phyloP scores from a whole-genome alignment of 768 basidiomycete species.

The Mycena leptocephala region DNA sequence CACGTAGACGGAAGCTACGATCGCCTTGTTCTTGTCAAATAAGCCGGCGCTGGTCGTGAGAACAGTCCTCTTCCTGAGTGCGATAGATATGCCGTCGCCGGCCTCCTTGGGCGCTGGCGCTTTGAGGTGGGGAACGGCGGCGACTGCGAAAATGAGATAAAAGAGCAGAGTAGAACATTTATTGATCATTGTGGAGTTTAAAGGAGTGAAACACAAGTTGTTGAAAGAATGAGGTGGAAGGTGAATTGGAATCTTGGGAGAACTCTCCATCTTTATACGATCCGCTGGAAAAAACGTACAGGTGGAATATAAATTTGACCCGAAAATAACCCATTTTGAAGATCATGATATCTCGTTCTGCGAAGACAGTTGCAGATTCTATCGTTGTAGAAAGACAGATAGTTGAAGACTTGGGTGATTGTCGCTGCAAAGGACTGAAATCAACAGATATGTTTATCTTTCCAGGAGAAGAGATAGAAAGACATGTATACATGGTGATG shows the following conservation, averaged over 20 bases:
- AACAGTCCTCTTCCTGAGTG: conserved; percentile 17
- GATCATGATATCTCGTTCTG: background rate
- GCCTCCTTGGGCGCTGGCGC: background rate
- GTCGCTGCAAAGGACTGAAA: background rate
- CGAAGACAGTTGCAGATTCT: background rate
- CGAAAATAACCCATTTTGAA: background rate
- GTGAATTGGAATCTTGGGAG: background rate
- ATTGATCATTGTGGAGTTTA: background rate
- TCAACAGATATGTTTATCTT: too few relatives aligned
- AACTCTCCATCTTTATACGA: background rate
- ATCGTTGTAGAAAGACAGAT: background rate
- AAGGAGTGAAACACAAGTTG: background rate
- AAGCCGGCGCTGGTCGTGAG: conserved; percentile 35
- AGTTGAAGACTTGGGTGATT: background rate
- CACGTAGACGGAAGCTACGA: conserved; percentile 31
- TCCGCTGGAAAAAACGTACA: background rate
- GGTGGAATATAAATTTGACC: background rate
- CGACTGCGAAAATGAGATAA: conserved; percentile 14
- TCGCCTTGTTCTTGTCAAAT: conserved; percentile 39
- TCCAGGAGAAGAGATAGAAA: too few relatives aligned
- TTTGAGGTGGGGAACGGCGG: background rate
- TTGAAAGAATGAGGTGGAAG: background rate
- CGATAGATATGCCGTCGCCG: conserved; percentile 26
- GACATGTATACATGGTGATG: too few relatives aligned
- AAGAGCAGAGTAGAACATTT: conserved; percentile 1